A percentile compares a stretch with the other conserved stretches of the same genome.
Conservation (phyloP, 2,329 filamentous ascomycete genomes). For the Paracoccidioides lutzii region DNA sequence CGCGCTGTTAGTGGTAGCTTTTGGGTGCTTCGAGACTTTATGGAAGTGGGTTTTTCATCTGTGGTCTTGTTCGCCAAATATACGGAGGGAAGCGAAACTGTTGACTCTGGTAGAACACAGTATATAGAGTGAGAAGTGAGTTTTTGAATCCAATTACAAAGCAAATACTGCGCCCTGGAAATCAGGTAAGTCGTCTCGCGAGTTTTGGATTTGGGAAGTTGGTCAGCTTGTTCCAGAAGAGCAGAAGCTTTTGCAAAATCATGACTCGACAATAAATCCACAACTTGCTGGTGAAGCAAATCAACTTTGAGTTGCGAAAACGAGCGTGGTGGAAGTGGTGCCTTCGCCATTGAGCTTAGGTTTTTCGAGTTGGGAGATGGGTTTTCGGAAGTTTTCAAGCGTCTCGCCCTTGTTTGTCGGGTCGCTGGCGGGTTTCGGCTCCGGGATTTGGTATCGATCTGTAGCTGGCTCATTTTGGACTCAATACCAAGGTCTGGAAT, state of each 20-base stretch:
- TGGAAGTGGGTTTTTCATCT: slow-evolving; percentile 17
- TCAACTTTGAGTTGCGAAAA: slow-evolving; percentile 35
- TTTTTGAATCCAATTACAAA: slow-evolving; percentile 27
- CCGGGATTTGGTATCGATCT: slow-evolving; percentile 20
- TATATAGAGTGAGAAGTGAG: slow-evolving; percentile 73
- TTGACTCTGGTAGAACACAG: slow-evolving; percentile 83
- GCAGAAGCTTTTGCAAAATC: slow-evolving; percentile 46
- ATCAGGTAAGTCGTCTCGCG: slow-evolving; percentile 47
- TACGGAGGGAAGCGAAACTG: slow-evolving; percentile 70
- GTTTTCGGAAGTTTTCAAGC: background rate
- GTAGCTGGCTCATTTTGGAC: slow-evolving; percentile 32
- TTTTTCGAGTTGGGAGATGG: slow-evolving; percentile 2
- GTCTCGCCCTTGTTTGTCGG: slow-evolving; percentile 1
- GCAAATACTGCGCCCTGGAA: slow-evolving; percentile 24
- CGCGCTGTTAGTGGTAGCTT: background rate
- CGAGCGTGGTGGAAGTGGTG: slow-evolving; percentile 18
- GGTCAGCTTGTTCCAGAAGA: slow-evolving; percentile 33
- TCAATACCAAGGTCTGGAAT: slow-evolving; percentile 25
- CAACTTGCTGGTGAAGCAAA: slow-evolving; percentile 32
- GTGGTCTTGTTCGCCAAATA: slow-evolving; percentile 26
- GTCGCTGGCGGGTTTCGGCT: slow-evolving; percentile 5
- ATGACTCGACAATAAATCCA: slow-evolving; percentile 27
- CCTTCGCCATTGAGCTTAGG: slow-evolving; percentile 19
- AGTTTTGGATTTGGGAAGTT: slow-evolving; percentile 32
- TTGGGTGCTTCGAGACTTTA: slow-evolving; percentile 13